Percentiles rank a stretch among this genome's conserved stretches.
Conservation (phyloP, 192 early-diverging fungal genomes). For the Linnemannia hyalina region DNA sequence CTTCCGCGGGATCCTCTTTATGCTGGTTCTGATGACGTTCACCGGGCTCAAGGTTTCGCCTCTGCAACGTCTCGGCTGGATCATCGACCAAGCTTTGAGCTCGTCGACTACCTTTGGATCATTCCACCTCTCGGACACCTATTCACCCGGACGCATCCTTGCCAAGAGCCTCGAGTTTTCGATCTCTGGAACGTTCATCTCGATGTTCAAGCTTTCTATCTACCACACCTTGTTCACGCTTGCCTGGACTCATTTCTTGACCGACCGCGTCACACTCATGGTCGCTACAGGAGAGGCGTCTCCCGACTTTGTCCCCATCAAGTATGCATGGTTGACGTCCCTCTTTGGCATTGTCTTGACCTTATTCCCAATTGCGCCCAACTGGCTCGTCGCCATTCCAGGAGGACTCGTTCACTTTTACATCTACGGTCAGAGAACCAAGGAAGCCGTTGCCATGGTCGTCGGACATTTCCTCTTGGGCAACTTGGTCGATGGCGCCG, state of each 20-base stretch:
- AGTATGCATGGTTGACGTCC: slow-evolving; percentile 53
- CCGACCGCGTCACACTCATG: slow-evolving; percentile 8
- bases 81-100: slow-evolving; percentile 42
- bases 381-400: slow-evolving; percentile 46
- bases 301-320: slow-evolving; percentile 32
- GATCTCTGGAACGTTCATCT: slow-evolving; percentile 44
- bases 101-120: slow-evolving; percentile 32
- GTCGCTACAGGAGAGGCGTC: slow-evolving; percentile 13
- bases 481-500: slow-evolving; percentile 36
- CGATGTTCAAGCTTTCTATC: slow-evolving; percentile 52
- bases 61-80: slow-evolving; percentile 43
- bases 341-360: slow-evolving; percentile 35
- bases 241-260: slow-evolving; percentile 31
- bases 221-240: slow-evolving; percentile 51
- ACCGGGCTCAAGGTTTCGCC: slow-evolving; percentile 49
- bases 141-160: slow-evolving; percentile 35
- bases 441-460: slow-evolving; percentile 46
- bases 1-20: slow-evolving; percentile 51
- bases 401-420: slow-evolving; percentile 51
- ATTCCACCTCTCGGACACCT: slow-evolving; percentile 18
- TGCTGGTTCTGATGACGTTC: slow-evolving; percentile 38
- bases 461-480: slow-evolving; percentile 33
- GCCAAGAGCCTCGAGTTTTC: slow-evolving; percentile 50
- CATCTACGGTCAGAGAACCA: slow-evolving; percentile 37
- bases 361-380: slow-evolving; percentile 50